Evolutionary conservation across 2,329 filamentous ascomycete genomes (phyloP), one percentile per base, ranked within the genome.

Genomic region (Daldinia sp.): DNA sequence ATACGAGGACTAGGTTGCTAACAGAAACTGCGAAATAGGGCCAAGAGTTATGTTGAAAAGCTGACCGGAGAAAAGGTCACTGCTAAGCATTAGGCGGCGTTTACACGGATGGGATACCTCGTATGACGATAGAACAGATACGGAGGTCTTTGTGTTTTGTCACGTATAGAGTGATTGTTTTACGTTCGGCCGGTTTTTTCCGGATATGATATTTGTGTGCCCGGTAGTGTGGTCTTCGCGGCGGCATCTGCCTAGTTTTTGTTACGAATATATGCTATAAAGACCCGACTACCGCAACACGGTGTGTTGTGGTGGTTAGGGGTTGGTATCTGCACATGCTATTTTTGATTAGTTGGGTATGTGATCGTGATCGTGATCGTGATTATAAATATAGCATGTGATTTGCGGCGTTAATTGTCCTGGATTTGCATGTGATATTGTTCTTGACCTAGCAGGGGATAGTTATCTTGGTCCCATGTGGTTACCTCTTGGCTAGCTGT

Each of bases 11-110:
- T 21, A 39, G 17, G 27, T 50, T 68, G 35, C 75, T 78, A 67
- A 75, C 70, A 23, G 27, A 32, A 50, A 55, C 57, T 25, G 58
- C 30, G 11, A 43, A 63, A 54, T 57, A 89, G 87, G 82, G 87
- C 87, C 65, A 90, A 90, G 81, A 81, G 80, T 57, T 89, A 89
- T 70, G 85, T 90, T 66, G 87, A 90, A 78, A 86, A 86, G 77
- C 63, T 89, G 75, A 90, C 87, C 49, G 87, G 87, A 64, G 87
- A 90, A 23, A 72, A 77, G 73, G 85, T 88, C 73, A 87, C 87
- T 68, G 86, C 86, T 73, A 90, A 90, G 84, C 87, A 90, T 84
- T 90, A 87, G 78, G 73, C 70, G 77, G 75, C 75, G 78, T 75
- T 74, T 23, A 35, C 45, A 58, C 61, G 65, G 63, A 65, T 58